phyloP scores from a whole-genome alignment of 1,139 yeast species.

The Blastobotrys serpentis region DNA sequence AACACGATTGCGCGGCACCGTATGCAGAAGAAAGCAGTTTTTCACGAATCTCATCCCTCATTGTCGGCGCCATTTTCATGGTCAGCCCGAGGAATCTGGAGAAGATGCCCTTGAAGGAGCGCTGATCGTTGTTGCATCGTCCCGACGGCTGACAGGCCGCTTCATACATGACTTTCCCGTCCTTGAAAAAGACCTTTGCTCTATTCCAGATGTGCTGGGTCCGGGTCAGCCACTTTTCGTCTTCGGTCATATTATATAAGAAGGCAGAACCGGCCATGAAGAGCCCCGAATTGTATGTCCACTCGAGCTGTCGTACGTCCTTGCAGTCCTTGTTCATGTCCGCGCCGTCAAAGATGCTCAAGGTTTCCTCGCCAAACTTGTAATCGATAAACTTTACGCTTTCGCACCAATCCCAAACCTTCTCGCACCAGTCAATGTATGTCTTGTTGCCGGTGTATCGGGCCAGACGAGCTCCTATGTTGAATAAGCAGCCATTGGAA shows the following conservation, averaged over 20 bases:
- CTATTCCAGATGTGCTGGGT: slow-evolving; percentile 49
- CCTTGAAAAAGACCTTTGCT: slow-evolving; percentile 51
- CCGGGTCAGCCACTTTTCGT: slow-evolving; percentile 56
- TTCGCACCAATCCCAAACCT: slow-evolving; percentile 68
- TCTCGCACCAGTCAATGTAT: slow-evolving; percentile 63
- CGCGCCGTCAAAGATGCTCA: slow-evolving; percentile 72
- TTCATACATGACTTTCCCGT: slow-evolving; percentile 57
- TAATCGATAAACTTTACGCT: slow-evolving; percentile 49
- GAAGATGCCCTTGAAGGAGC: slow-evolving; percentile 73
- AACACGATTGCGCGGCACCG: slow-evolving; percentile 70
- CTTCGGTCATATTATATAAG: slow-evolving; percentile 62
- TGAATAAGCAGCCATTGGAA: slow-evolving; percentile 75
- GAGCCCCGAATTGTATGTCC: slow-evolving; percentile 83
- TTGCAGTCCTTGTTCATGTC: slow-evolving; percentile 56
- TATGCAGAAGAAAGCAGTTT: slow-evolving; percentile 53
- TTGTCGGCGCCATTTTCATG: slow-evolving; percentile 53
- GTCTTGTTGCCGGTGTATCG: slow-evolving; percentile 63
- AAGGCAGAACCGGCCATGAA: slow-evolving; percentile 71
- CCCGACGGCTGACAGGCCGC: slow-evolving; percentile 61
- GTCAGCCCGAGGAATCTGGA: slow-evolving; percentile 65
- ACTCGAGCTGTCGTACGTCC: slow-evolving; percentile 51
- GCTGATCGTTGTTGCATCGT: slow-evolving; percentile 70
- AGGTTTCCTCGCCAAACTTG: slow-evolving; percentile 37
- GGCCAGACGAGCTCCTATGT: slow-evolving; percentile 74
- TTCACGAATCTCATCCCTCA: slow-evolving; percentile 45